Evolutionary conservation across 305 asterid species (phyloP), one percentile per base, ranked within the genome.

Genomic region (Fraxinus velutina): DNA sequence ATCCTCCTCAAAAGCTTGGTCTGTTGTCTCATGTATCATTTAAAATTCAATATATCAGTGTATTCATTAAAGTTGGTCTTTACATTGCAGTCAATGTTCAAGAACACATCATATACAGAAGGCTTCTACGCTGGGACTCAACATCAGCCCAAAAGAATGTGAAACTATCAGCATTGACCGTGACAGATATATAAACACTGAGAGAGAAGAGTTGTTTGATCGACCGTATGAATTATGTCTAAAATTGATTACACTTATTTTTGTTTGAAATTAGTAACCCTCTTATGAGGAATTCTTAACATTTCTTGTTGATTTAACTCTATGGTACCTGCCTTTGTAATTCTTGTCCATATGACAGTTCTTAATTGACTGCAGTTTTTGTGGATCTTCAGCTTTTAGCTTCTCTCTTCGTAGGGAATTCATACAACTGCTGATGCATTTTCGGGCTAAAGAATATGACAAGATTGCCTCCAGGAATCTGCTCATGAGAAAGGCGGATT

Each of bases 101-200:
- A 92, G 97, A 93, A 93, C 87, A 83, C 86, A 32, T 97, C 98
- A 10, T 93, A 92, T 81, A 84, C 98, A 15, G 98, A 93, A 91
- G 99, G 99, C 74, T 95, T 93, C 84, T 75, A 64, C 44, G 97
- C 94, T 71, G 96, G 96, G 37, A 88, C 72, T 78, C 85, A 80
- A 37, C 85, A 62, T 10, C 94, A 88, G 79, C 86, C 86, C 3
- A 90, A 86, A 80, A 87, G 92, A 77, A 57, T 71, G 80, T 92
- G 76, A 87, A 86, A 80, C 64, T n/a, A 12, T 73, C 66, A 8
- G 73, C 82, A 76, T 81, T 50, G 15, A 27, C 27, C 44, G 5
- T 30, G 42, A 30, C 42, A 70, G 39, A 70, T 70, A 13, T 30
- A 57, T 6, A 21, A 21, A 50, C 66, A 29, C 21, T 27, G 13